Evolutionary conservation across 371 early-diverging fungal genomes (phyloP).

Genomic region (Mucor saturninus): DNA sequence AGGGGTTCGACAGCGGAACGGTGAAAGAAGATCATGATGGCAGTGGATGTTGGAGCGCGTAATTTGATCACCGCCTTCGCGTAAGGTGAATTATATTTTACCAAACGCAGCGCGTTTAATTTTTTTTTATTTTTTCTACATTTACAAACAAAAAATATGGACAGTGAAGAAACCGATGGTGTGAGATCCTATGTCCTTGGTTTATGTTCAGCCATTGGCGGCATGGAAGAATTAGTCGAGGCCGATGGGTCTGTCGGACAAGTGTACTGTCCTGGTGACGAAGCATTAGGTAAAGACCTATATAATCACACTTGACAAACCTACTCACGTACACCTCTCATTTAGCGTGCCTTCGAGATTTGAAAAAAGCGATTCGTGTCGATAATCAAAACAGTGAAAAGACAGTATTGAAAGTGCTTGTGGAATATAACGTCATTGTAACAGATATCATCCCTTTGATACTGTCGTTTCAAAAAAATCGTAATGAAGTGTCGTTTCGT

Average conservation of each 20-base stretch:
- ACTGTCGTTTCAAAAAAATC: constrained; percentile 51
- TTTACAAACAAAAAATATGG: neutral
- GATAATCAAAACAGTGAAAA: constrained; percentile 71
- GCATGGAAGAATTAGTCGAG: constrained; percentile 61
- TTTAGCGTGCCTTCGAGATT: constrained; percentile 41
- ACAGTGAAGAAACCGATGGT: constrained; percentile 9
- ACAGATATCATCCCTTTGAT: constrained; percentile 84
- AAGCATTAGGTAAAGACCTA: constrained; percentile 70
- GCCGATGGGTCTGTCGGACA: constrained; percentile 43
- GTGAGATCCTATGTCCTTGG: constrained; percentile 50
- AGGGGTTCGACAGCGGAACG: no score
- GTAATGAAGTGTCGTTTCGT: constrained; percentile 46
- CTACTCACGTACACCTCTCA: neutral
- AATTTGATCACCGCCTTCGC: no score
- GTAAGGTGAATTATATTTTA: no score
- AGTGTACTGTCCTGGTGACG: constrained; percentile 79
- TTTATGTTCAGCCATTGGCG: constrained; percentile 84
- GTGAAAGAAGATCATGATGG: no score
- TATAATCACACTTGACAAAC: neutral
- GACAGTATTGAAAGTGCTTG: constrained; percentile 67
- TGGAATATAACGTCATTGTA: constrained; percentile 73
- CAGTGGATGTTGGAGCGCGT: no score
- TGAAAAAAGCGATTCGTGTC: constrained; percentile 73
- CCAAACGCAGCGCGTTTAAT: no score
- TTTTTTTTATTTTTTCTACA: no score